phyloP scores from a whole-genome alignment of 176 grass and related monocot genomes.

The Oryza brachyantha region DNA sequence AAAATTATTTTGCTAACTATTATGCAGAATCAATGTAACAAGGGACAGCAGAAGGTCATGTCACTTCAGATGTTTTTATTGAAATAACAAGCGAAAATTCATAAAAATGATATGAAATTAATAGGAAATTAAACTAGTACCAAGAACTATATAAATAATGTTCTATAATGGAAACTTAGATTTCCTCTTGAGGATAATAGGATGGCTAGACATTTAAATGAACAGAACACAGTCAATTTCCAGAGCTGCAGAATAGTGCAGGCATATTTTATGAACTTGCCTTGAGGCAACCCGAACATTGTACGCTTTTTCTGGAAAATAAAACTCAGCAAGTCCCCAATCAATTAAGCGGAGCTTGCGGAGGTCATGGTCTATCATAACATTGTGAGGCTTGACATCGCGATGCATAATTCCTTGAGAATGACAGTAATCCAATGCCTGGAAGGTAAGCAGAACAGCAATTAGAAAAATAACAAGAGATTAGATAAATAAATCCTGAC shows the following conservation, averaged over 20 bases:
- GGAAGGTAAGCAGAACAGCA: slow-evolving; percentile 22
- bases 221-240: background rate
- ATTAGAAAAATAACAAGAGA: slow-evolving; percentile 1
- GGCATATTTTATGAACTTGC: slow-evolving; percentile 32
- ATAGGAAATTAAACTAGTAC: slow-evolving; percentile 1
- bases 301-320: slow-evolving; percentile 70
- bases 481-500: background rate
- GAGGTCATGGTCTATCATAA: slow-evolving; percentile 81
- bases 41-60: background rate
- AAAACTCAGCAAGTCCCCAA: slow-evolving; percentile 82
- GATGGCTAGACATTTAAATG: background rate
- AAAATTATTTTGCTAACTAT: background rate
- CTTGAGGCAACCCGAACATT: slow-evolving; percentile 83
- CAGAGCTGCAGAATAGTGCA: background rate
- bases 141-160: background rate
- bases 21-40: slow-evolving; percentile 18
- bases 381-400: slow-evolving; percentile 80
- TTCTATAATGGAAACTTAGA: slow-evolving; percentile 1
- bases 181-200: background rate
- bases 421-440: slow-evolving; percentile 80
- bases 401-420: slow-evolving; percentile 88
- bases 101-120: background rate
- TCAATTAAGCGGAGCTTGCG: slow-evolving; percentile 73
- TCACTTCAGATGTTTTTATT: slow-evolving; percentile 7
- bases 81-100: background rate